These are phyloP conservation scores for Arbutus unedo DNA, from an alignment of 148 eudicot species.

Conservation along the genomic window DNA sequence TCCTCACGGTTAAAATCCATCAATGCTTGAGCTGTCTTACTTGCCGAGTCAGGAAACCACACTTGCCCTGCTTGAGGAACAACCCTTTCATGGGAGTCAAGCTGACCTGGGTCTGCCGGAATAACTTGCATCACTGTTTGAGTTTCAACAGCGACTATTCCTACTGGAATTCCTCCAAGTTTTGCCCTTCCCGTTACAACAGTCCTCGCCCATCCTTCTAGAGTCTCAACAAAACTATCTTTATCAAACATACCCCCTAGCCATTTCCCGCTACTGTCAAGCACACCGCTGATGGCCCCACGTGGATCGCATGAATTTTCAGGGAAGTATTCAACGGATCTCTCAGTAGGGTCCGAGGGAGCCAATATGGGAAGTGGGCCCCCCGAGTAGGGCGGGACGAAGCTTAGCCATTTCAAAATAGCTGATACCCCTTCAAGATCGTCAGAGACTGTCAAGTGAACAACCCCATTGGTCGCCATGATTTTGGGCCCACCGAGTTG, in stretches of 20 bases:
- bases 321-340: conserved; percentile 78
- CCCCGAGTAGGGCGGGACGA: conserved; percentile 66
- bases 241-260: conserved; percentile 88
- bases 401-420: conserved; percentile 91
- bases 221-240: conserved; percentile 85
- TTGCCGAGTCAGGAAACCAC: conserved; percentile 99
- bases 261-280: conserved; percentile 71
- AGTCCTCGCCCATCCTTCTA: conserved; percentile 99
- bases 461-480: conserved; percentile 97
- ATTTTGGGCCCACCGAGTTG: conserved; percentile 99
- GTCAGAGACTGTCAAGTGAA: conserved; percentile 84
- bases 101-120: conserved; percentile 98
- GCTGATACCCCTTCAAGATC: conserved; percentile 92
- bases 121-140: conserved; percentile 97
- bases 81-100: conserved; percentile 90
- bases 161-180: conserved; percentile 97
- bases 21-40: conserved; percentile 95
- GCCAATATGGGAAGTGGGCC: conserved; percentile 87
- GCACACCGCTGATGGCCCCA: conserved; percentile 70
- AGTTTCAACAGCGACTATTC: conserved; percentile 92
- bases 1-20: conserved; percentile 95
- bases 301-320: conserved; percentile 96
- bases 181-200: conserved; percentile 99
- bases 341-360: conserved; percentile 71
- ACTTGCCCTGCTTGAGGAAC: conserved; percentile 99